Base-by-base conservation (phyloP, 352 stramenopile species). In the Pilasporangium apinafurcum region DNA sequence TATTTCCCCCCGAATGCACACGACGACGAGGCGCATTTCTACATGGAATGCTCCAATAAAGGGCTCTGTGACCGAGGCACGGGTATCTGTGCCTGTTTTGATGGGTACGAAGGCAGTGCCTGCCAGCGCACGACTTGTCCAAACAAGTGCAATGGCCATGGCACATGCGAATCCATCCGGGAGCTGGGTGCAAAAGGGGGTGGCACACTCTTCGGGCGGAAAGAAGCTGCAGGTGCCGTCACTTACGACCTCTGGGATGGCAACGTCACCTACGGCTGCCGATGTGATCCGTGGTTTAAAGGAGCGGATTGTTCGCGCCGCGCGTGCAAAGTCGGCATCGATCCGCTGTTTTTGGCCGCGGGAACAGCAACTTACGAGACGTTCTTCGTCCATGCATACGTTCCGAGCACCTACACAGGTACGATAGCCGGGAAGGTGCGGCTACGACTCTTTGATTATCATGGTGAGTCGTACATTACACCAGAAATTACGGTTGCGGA, bases 11-110 rank as follows among this genome's bases (percentile, higher is more conserved):
- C 71, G 17, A 24, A 44, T n/a, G 74, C 72, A 1, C 38, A 44
- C 1, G 9, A 12, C 1, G 25, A 66, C 44, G 71, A 86, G 27
- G 91, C 79, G 8, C 88, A 97, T 55, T 95, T 91, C 56, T 97
- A 97, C 60, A 82, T 87, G 61, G 86, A 98, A 54, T 98, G 92
- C 60, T 92, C 80, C 30, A 97, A 97, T 69, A 95, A 95, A 51
- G 92, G 92, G 16, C 56, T 97, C 38, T 97, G 89, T 44, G 88
- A 98, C 56, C 80, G 88, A 35, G 40, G 34, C 7, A 70, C 72
- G 24, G 92, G 90, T 2, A 39, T 75, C 17, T 98, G 92, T 53
- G 51, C 65, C 28, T 97, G 92, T 53, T 96, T 97, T 44, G 65
- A 79, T 43, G 90, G 88, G 27, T 98, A 86, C 48, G 86, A 96